These are phyloP conservation scores for Cairneyella variabilis DNA, from an alignment of 495 filamentous ascomycete species.

Conservation along the genomic window DNA sequence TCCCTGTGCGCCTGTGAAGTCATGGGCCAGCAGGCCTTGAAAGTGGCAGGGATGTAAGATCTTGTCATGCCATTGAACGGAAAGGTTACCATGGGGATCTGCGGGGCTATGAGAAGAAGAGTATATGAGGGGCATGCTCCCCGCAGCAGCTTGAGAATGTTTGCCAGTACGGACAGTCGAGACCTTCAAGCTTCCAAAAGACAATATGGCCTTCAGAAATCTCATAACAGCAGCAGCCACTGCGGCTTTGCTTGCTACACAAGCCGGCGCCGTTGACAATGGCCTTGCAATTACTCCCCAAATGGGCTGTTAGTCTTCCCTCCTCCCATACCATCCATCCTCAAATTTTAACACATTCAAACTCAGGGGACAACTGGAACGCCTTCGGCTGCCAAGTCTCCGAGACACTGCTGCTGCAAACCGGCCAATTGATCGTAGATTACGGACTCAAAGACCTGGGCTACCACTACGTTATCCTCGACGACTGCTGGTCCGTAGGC, in stretches of 20 bases:
- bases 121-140: too few relatives aligned
- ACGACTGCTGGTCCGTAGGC: constrained; percentile 64
- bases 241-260: constrained; percentile 5
- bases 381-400: constrained; percentile 48
- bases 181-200: too few relatives aligned
- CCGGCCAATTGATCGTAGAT: constrained; percentile 44
- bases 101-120: too few relatives aligned
- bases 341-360: not conserved
- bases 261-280: constrained; percentile 22
- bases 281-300: constrained; percentile 27
- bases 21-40: too few relatives aligned
- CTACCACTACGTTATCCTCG: constrained; percentile 62
- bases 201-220: constrained; percentile 12
- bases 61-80: too few relatives aligned
- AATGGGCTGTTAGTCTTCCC: constrained; percentile 21
- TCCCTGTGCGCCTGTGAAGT: too few relatives aligned
- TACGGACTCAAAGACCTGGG: constrained; percentile 57
- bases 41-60: too few relatives aligned
- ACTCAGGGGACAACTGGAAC: constrained; percentile 45
- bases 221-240: not conserved
- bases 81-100: too few relatives aligned
- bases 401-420: constrained; percentile 43
- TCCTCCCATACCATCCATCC: not conserved
- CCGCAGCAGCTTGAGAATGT: too few relatives aligned
- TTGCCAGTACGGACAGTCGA: too few relatives aligned